Percentiles rank a stretch among this genome's conserved stretches.
phyloP scores from a whole-genome alignment of 2,329 filamentous ascomycete genomes.

The Monosporascus sp. region DNA sequence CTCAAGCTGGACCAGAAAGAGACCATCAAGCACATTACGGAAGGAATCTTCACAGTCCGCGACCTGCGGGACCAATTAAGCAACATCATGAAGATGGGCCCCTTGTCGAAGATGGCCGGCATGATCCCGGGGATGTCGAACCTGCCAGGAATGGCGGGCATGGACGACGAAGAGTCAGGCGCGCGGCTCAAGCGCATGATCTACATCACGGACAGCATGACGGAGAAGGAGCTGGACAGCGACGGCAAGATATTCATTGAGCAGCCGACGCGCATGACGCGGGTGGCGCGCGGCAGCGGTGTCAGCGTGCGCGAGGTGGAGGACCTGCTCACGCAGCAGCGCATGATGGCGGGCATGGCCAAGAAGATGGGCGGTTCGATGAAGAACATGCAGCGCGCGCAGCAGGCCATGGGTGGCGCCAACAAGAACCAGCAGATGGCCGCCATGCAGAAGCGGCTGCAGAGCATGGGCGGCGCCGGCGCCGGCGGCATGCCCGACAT shows the following conservation, averaged over 20 bases:
- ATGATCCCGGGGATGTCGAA: slow-evolving; percentile 96
- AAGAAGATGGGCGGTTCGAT: slow-evolving; percentile 98
- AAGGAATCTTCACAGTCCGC: slow-evolving; percentile 92
- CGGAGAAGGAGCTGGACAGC: slow-evolving; percentile 87
- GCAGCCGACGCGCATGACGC: slow-evolving; percentile 87
- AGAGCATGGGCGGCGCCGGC: slow-evolving; percentile 78
- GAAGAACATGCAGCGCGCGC: slow-evolving; percentile 94
- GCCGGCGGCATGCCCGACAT: slow-evolving; percentile 73
- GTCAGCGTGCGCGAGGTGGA: slow-evolving; percentile 91
- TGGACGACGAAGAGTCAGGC: slow-evolving; percentile 95
- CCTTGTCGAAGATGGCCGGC: slow-evolving; percentile 91
- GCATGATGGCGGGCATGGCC: slow-evolving; percentile 98
- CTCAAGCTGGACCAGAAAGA: slow-evolving; percentile 97
- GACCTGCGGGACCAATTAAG: slow-evolving; percentile 92
- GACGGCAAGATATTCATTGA: slow-evolving; percentile 94
- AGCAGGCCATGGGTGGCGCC: slow-evolving; percentile 83
- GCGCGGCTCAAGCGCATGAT: slow-evolving; percentile 96
- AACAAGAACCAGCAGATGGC: slow-evolving; percentile 93
- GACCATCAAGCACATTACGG: slow-evolving; percentile 97
- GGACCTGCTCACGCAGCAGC: slow-evolving; percentile 93
- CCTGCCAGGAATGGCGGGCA: slow-evolving; percentile 74
- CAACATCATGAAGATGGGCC: slow-evolving; percentile 99
- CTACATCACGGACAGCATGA: slow-evolving; percentile 99
- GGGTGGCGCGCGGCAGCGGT: slow-evolving; percentile 83
- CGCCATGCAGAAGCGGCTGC: slow-evolving; percentile 93